These are phyloP conservation scores for Lojkania enalia DNA, from an alignment of 2,329 filamentous ascomycete genomes.

Conservation along the genomic window DNA sequence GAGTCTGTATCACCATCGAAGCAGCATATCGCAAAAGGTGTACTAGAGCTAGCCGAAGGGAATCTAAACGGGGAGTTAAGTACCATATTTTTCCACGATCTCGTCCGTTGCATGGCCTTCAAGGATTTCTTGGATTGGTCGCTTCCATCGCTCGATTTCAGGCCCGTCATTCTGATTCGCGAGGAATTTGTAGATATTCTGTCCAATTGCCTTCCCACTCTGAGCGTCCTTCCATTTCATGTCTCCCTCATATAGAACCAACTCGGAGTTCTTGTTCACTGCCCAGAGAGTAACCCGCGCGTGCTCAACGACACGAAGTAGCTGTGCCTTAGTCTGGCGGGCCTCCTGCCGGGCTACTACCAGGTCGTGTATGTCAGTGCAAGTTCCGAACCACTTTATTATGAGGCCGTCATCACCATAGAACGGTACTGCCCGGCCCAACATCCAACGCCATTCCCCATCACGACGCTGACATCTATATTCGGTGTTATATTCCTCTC, in stretches of 20 bases:
- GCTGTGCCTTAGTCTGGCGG: conserved; percentile 68
- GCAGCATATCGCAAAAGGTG: too few relatives aligned
- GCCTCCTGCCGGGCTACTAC: conserved; percentile 69
- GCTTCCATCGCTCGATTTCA: conserved; percentile 51
- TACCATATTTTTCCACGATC: conserved; percentile 66
- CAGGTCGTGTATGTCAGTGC: conserved; percentile 76
- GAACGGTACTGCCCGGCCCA: conserved; percentile 71
- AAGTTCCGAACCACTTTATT: conserved; percentile 80
- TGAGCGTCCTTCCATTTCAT: conserved; percentile 47
- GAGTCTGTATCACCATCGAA: too few relatives aligned
- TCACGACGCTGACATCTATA: conserved; percentile 69
- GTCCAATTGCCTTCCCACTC: conserved; percentile 53
- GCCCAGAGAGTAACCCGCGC: conserved; percentile 77
- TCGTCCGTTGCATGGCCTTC: conserved; percentile 63
- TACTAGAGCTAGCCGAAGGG: too few relatives aligned
- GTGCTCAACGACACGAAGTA: conserved; percentile 73
- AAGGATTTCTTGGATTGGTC: conserved; percentile 66
- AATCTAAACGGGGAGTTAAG: too few relatives aligned
- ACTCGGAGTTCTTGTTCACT: conserved; percentile 62
- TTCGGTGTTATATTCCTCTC: conserved; percentile 67
- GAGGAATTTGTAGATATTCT: conserved; percentile 68
- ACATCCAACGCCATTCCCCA: conserved; percentile 78
- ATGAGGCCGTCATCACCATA: conserved; percentile 68
- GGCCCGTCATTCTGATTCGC: conserved; percentile 23
- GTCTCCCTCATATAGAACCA: conserved; percentile 73